Percentiles rank a stretch among this genome's conserved stretches.
phyloP scores from a whole-genome alignment of 1,284 basidiomycete species.

The Crepidotus sp. region DNA sequence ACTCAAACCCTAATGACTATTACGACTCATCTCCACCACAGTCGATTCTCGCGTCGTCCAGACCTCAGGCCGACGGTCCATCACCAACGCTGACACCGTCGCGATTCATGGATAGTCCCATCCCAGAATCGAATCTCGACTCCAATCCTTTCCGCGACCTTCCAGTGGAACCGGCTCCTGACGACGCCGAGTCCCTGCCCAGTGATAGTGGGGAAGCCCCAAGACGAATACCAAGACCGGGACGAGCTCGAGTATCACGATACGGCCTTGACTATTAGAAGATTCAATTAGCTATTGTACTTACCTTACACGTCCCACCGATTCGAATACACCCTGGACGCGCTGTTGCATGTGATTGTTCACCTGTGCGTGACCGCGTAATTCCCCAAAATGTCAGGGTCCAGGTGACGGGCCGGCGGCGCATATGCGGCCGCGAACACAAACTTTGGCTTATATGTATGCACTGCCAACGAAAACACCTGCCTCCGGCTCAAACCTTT shows the following conservation, averaged over 20 bases:
- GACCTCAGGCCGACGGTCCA: neutral
- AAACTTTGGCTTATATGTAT: neutral
- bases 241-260: too few species aligned
- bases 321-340: neutral
- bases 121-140: conserved; percentile 1
- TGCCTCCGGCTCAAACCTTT: conserved; percentile 3
- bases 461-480: conserved; percentile 4
- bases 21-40: conserved; percentile 4
- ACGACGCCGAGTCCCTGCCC: neutral
- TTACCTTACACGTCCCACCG: too few species aligned
- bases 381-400: neutral
- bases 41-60: conserved; percentile 1
- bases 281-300: too few species aligned
- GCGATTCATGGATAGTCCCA: conserved; percentile 4
- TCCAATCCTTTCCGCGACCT: neutral
- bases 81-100: neutral
- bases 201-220: neutral
- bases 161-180: neutral
- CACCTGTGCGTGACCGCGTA: conserved; percentile 1
- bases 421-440: neutral
- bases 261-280: too few species aligned
- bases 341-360: conserved; percentile 3
- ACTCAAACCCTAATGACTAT: neutral
- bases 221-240: neutral
- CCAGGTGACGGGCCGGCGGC: too few species aligned